Base-by-base conservation (phyloP, 805 yeast species). In the Isabelozyma heimii region DNA sequence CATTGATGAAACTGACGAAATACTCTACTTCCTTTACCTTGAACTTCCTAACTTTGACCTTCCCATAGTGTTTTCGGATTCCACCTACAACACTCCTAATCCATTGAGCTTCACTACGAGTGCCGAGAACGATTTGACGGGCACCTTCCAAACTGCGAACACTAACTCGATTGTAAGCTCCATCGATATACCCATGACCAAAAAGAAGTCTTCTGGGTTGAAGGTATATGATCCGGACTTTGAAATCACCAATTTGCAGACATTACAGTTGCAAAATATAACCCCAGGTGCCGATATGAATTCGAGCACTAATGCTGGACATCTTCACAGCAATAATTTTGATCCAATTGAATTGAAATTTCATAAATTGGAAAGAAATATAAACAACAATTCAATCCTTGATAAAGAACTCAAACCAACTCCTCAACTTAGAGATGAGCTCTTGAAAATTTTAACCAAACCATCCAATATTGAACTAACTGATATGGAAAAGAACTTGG, bases 271-370 rank as follows among this genome's bases (percentile, higher is more conserved):
- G 17, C 42, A 40, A 40, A 17, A 16, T 12, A 17, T 17, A 12
- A 40, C 24, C 14, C 9, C 15, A 9, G 42, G 27, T 8, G 16
- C 24, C 10, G 17, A 40, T 20, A 15, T 13, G n/a, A 55, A 51
- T 35, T 58, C 58, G n/a, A 37, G 24, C 5, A 40, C 27, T 9
- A 17, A 20, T 16, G 40, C 15, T 8, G 69, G 70, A 1, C 56
- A 47, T 15, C 37, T 48, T 33, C 47, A 53, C 9, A n/a, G 17
- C 30, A 42, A 48, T 16, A 47, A 55, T 42, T 43, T 69, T 50
- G 96, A 92, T 58, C 97, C 97, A 1, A 85, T 94, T 17, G 98
- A 94, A 61, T 79, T 83, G 53, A 94, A 92, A 63, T 90, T 87
- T 61, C 82, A 96, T 55, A 83, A 86, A 49, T 69, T 92, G 46